A percentile compares a stretch with the other conserved stretches of the same genome.
phyloP scores from a whole-genome alignment of 257 asterid species.

The Capsicum chinense region DNA sequence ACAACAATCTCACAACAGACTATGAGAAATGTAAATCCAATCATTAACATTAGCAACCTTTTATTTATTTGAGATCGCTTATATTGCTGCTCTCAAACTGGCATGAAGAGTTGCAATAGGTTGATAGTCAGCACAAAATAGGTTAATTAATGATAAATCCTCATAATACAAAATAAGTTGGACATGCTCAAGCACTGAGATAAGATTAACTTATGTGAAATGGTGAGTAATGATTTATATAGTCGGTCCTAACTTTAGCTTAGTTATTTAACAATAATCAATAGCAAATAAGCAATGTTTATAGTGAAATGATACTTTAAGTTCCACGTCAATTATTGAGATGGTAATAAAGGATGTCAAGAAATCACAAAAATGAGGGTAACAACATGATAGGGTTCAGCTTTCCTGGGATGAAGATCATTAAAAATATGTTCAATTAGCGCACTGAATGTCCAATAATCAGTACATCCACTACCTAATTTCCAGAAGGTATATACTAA shows the following conservation, averaged over 20 bases:
- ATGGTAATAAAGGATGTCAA: background rate
- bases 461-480: slow-evolving; percentile 19
- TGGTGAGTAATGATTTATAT: background rate
- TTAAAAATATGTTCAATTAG: background rate
- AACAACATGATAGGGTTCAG: background rate
- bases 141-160: background rate
- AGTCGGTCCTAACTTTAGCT: background rate
- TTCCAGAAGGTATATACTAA: background rate
- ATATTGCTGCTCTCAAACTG: background rate
- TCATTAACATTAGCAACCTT: background rate
- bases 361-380: background rate
- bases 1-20: background rate
- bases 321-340: background rate
- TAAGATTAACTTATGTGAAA: background rate
- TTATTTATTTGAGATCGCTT: background rate
- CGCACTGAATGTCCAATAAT: background rate
- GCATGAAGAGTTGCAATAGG: background rate
- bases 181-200: background rate
- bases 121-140: background rate
- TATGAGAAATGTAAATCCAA: background rate
- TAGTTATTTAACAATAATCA: background rate
- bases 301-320: background rate
- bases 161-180: background rate
- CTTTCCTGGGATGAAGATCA: background rate
- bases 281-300: background rate